phyloP scores from a whole-genome alignment of 2,329 filamentous ascomycete species.

The Bertia moriformis region DNA sequence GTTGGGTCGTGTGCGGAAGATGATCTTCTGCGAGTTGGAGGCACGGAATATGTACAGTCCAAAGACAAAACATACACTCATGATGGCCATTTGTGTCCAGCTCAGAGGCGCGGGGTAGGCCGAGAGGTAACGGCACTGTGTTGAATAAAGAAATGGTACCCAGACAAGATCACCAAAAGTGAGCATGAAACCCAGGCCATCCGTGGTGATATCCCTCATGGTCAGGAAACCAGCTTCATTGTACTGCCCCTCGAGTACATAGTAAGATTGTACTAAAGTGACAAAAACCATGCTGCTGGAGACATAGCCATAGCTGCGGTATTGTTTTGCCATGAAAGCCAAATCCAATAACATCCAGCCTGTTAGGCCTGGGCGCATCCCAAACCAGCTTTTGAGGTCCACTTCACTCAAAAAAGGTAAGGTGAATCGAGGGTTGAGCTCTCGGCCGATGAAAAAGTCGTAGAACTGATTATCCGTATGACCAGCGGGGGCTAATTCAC shows the following conservation, averaged over 20 bases:
- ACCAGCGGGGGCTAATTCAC: slow-evolving; percentile 53
- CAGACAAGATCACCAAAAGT: slow-evolving; percentile 60
- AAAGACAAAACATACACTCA: slow-evolving; percentile 38
- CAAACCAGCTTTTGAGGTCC: slow-evolving; percentile 58
- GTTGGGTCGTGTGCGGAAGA: slow-evolving; percentile 55
- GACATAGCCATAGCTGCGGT: slow-evolving; percentile 51
- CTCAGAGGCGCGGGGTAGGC: slow-evolving; percentile 55
- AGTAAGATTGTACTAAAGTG: slow-evolving; percentile 48
- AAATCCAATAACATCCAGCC: slow-evolving; percentile 58
- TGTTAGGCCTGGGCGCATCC: slow-evolving; percentile 56
- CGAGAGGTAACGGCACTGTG: slow-evolving; percentile 54
- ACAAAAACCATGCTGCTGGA: slow-evolving; percentile 57
- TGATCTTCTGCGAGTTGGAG: slow-evolving; percentile 63
- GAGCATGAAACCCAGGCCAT: slow-evolving; percentile 66
- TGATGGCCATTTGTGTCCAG: slow-evolving; percentile 31
- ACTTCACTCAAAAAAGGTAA: slow-evolving; percentile 51
- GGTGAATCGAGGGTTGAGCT: slow-evolving; percentile 55
- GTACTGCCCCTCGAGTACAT: slow-evolving; percentile 54
- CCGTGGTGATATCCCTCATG: slow-evolving; percentile 60
- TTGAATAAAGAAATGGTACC: slow-evolving; percentile 58
- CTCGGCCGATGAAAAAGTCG: slow-evolving; percentile 65
- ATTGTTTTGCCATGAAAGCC: slow-evolving; percentile 55
- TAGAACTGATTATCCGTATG: slow-evolving; percentile 56
- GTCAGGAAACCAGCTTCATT: slow-evolving; percentile 60
- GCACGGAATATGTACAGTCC: slow-evolving; percentile 62